Conservation (phyloP, 2,329 filamentous ascomycete species). For the Alternaria sp. region DNA sequence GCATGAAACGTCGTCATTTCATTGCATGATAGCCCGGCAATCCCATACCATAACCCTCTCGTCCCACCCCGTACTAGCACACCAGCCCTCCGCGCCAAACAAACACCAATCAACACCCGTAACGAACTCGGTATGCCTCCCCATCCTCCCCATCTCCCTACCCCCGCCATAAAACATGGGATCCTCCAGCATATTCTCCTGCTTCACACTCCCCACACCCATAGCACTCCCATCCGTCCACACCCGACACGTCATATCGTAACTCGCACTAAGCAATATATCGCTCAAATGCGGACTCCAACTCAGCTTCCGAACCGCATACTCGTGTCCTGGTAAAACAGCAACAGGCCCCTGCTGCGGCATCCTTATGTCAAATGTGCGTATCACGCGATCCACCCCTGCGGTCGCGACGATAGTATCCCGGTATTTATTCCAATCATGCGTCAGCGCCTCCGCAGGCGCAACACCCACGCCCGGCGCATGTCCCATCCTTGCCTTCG, state of each 20-base stretch:
- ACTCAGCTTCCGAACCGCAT: constrained; percentile 82
- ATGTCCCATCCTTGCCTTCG: constrained; percentile 57
- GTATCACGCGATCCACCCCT: constrained; percentile 85
- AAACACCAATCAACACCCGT: constrained; percentile 98
- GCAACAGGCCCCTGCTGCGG: constrained; percentile 74
- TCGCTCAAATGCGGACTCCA: constrained; percentile 97
- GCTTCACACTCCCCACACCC: constrained; percentile 45
- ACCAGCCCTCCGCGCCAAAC: constrained; percentile 95
- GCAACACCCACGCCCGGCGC: constrained; percentile 53
- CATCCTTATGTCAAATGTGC: constrained; percentile 88
- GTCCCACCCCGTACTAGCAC: constrained; percentile 93
- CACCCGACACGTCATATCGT: constrained; percentile 96
- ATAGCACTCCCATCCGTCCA: constrained; percentile 82
- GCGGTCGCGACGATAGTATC: constrained; percentile 83
- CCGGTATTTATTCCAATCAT: constrained; percentile 99
- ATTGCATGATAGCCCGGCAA: constrained; percentile 69
- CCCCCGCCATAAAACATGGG: constrained; percentile 60
- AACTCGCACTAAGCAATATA: constrained; percentile 85
- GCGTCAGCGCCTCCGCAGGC: constrained; percentile 86
- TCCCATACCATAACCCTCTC: constrained; percentile 93
- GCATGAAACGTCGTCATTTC: background rate
- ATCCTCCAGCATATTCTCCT: constrained; percentile 44
- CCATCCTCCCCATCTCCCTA: constrained; percentile 84
- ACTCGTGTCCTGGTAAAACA: constrained; percentile 83
- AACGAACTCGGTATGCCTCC: constrained; percentile 91